These are phyloP conservation scores for Scleromitrula shiraiana DNA, from an alignment of 2,329 filamentous ascomycete genomes.

Conservation along the genomic window DNA sequence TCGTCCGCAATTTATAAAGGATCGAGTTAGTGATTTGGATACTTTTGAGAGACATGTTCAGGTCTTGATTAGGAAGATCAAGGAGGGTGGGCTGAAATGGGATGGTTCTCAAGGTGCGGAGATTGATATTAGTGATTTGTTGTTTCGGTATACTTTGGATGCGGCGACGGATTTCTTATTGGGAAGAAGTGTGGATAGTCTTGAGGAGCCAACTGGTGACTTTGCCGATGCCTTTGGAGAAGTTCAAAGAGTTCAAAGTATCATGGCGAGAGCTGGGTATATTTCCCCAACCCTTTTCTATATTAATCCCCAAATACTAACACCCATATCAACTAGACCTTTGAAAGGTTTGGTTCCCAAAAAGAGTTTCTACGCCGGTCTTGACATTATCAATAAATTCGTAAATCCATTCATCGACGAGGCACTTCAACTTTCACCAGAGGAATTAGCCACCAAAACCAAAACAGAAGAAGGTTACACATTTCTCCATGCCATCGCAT, in stretches of 20 bases:
- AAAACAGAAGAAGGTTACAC: conserved; percentile 69
- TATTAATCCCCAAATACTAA: not conserved
- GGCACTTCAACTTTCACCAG: conserved; percentile 58
- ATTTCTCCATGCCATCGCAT: conserved; percentile 78
- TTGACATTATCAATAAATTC: conserved; percentile 67
- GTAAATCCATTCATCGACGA: conserved; percentile 71
- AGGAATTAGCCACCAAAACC: conserved; percentile 65
- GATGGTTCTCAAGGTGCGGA: conserved; percentile 47
- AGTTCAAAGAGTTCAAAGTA: conserved; percentile 66
- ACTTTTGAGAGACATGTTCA: conserved; percentile 75
- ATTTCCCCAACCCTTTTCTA: conserved; percentile 13
- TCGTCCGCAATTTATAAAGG: conserved; percentile 77
- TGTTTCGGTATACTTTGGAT: conserved; percentile 82
- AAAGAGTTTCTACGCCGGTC: conserved; percentile 50
- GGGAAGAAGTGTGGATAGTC: conserved; percentile 61
- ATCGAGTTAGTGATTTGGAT: conserved; percentile 73
- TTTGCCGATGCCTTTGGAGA: conserved; percentile 80
- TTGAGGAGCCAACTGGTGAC: conserved; percentile 46
- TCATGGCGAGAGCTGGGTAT: conserved; percentile 56
- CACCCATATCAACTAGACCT: conserved; percentile 36
- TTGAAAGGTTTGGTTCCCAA: conserved; percentile 57
- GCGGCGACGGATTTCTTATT: conserved; percentile 81
- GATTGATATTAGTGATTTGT: conserved; percentile 66
- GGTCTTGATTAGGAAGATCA: conserved; percentile 61
- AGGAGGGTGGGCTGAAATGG: conserved; percentile 42